phyloP scores from a whole-genome alignment of 1,284 basidiomycete species.

The Mycena citricolor region DNA sequence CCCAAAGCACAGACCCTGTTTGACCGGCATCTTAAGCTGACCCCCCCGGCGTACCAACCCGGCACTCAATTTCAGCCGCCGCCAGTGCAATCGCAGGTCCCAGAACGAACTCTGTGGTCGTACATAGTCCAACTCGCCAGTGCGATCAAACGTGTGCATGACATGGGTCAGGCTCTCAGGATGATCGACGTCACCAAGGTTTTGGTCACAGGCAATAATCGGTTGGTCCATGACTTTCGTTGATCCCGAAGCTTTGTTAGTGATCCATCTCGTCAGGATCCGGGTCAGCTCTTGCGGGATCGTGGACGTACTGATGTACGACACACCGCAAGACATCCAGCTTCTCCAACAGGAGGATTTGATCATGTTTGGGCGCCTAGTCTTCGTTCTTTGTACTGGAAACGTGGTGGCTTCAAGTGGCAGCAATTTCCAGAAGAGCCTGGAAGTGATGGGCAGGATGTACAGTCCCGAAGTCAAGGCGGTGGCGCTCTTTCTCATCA shows the following conservation, averaged over 20 bases:
- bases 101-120: slow-evolving; percentile 91
- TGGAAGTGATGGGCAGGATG: slow-evolving; percentile 73
- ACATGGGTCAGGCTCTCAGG: slow-evolving; percentile 78
- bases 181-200: slow-evolving; percentile 89
- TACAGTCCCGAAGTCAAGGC: slow-evolving; percentile 87
- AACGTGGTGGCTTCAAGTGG: slow-evolving; percentile 57
- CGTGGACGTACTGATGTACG: slow-evolving; percentile 81
- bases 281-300: slow-evolving; percentile 83
- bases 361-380: slow-evolving; percentile 80
- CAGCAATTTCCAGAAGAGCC: slow-evolving; percentile 69
- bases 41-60: slow-evolving; percentile 36
- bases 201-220: slow-evolving; percentile 85
- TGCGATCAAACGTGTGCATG: slow-evolving; percentile 86
- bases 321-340: slow-evolving; percentile 60
- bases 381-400: slow-evolving; percentile 80
- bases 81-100: slow-evolving; percentile 38
- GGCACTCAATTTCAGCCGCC: slow-evolving; percentile 44
- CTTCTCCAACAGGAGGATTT: slow-evolving; percentile 87
- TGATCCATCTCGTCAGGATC: slow-evolving; percentile 44
- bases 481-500: slow-evolving; percentile 76
- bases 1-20: slow-evolving; percentile 83
- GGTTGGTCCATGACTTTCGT: slow-evolving; percentile 45
- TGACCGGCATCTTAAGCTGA: slow-evolving; percentile 63
- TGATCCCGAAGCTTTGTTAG: background rate
- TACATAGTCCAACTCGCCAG: slow-evolving; percentile 91